Conservation (phyloP, 768 basidiomycete species). For the Astraeus odoratus region DNA sequence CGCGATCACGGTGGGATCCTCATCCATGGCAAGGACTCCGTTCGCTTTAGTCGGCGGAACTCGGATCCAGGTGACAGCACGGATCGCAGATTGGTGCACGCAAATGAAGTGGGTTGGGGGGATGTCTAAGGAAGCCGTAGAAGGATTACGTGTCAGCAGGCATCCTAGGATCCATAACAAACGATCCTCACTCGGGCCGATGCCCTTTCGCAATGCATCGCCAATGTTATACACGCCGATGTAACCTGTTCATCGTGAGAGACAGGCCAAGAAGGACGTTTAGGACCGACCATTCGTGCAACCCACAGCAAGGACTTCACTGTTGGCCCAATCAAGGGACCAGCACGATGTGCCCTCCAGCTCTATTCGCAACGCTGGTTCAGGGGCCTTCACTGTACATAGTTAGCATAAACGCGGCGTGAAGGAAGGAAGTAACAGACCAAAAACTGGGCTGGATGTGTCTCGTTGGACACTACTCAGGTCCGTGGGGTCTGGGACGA, state of each 20-base stretch:
- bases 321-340: constrained; percentile 87
- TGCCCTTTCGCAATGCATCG: constrained; percentile 30
- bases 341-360: constrained; percentile 71
- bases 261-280: not conserved
- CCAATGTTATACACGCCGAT: constrained; percentile 55
- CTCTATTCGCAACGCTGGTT: constrained; percentile 67
- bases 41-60: constrained; percentile 48
- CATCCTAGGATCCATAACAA: too few species aligned
- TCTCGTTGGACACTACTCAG: constrained; percentile 27
- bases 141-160: not conserved
- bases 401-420: not conserved
- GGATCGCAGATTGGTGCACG: constrained; percentile 75
- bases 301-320: constrained; percentile 74
- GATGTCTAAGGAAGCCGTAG: constrained; percentile 22
- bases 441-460: constrained; percentile 35
- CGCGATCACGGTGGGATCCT: constrained; percentile 66
- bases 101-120: constrained; percentile 68
- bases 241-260: constrained; percentile 31
- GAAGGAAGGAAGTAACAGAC: constrained; percentile 31
- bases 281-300: constrained; percentile 63
- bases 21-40: constrained; percentile 39
- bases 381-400: constrained; percentile 44
- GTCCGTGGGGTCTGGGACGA: constrained; percentile 72
- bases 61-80: constrained; percentile 68
- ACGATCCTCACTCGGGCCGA: constrained; percentile 30